Conservation (phyloP, 371 early-diverging fungal species). For the Rhizopus arrhizus region DNA sequence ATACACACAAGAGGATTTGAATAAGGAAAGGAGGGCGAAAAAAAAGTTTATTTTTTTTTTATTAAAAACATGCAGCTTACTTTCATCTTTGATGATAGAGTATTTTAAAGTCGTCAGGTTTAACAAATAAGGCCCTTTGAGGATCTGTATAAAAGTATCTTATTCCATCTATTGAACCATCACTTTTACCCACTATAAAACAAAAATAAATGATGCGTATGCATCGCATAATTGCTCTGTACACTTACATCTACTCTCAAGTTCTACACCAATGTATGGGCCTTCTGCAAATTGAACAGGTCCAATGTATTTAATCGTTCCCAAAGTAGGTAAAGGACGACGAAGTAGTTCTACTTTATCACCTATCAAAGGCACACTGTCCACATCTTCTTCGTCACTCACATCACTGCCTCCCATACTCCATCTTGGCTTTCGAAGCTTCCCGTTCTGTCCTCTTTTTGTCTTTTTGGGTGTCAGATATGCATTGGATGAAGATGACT, state of each 20-base stretch:
- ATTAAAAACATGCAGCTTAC: background rate
- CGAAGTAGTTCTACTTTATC: conserved; percentile 27
- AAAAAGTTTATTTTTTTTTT: too few relatives aligned
- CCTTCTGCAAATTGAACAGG: conserved; percentile 35
- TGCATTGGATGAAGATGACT: background rate
- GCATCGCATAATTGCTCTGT: too few relatives aligned
- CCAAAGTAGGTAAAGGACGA: conserved; percentile 34
- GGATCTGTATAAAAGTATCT: conserved; percentile 37
- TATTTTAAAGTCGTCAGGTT: conserved; percentile 31
- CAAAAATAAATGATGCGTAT: background rate
- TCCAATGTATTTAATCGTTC: conserved; percentile 34
- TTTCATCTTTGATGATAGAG: conserved; percentile 9
- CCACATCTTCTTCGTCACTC: conserved; percentile 25
- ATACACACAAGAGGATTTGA: too few relatives aligned
- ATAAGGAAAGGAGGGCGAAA: too few relatives aligned
- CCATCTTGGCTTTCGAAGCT: conserved; percentile 28
- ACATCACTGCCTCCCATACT: conserved; percentile 25
- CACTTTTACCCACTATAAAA: conserved; percentile 35
- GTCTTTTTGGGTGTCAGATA: conserved; percentile 7
- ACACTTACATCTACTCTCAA: conserved; percentile 38
- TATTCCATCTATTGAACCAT: conserved; percentile 37
- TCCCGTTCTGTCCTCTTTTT: background rate
- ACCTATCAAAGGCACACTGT: conserved; percentile 20
- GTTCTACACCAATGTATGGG: conserved; percentile 32
- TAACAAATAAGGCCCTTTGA: conserved; percentile 35